Base-by-base conservation (phyloP, 768 basidiomycete genomes). In the Boletales sp. region DNA sequence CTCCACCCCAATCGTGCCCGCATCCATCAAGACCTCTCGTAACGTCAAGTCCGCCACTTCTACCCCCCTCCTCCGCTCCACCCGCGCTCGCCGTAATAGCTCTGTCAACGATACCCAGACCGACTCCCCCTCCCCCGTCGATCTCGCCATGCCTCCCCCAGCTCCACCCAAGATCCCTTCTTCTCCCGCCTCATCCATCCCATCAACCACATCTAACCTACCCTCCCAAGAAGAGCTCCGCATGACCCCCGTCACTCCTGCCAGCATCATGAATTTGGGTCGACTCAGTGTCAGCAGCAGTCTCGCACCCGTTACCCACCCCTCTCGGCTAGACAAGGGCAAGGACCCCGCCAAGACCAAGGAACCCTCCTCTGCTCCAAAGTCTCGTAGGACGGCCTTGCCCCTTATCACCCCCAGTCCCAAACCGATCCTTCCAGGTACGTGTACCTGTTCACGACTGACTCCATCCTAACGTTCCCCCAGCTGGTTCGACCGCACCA, bases 231-330 rank as follows among this genome's bases (percentile, higher is more conserved):
- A 58, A 21, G 53, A 57, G 45, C 8, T 62, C 64, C 64, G 75
- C 72, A 52, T 83, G 53, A 81, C 74, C 5, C 94, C 94, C 7
- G 90, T 92, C 39, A 97, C 94, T 0, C 94, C 94, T 1, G 87
- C 91, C 0, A 89, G 83, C 50, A 87, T 97, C 62, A 91, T 97
- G 90, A 94, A 94, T 55, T 75, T 98, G 8, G 84, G 85, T 4
- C 71, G 79, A 34, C 66, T 86, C 3, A 81, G 83, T 6, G 70
- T 79, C 45, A 73, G 77, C 42, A 80, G 69, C 52, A 66, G 73
- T 27, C 64, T 76, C 32, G 63, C 74, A 5, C 74, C 73, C 4
- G 45, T 48, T 29, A 21, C 59, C 50, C 61, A 67, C 32, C 47
- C 54, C 5, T 18, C 47, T 12, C 53, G 47, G 1, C 47, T 27